Percentiles rank a stretch among this genome's conserved stretches.
These are phyloP conservation scores for Cenococcum geophilum DNA, from an alignment of 495 filamentous ascomycete genomes.

Conservation along the genomic window DNA sequence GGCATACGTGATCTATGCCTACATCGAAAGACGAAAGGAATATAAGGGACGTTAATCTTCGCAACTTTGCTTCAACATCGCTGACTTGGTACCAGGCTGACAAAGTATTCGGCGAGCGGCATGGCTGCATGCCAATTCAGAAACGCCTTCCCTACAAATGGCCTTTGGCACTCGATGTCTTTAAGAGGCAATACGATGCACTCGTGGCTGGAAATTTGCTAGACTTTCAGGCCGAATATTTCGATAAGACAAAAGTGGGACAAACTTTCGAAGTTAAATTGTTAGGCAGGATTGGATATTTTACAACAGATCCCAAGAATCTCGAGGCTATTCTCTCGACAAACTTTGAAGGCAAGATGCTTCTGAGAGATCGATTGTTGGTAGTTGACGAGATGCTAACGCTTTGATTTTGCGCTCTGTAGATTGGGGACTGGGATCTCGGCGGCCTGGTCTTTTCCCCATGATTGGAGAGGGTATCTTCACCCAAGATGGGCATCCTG, in stretches of 20 bases:
- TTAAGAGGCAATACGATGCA: slow-evolving; percentile 32
- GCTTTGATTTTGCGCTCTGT: background rate
- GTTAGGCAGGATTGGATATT: slow-evolving; percentile 23
- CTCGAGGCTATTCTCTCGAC: slow-evolving; percentile 41
- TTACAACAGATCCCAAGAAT: slow-evolving; percentile 41
- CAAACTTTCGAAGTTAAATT: slow-evolving; percentile 11
- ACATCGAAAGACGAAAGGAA: background rate
- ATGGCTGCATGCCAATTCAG: slow-evolving; percentile 30
- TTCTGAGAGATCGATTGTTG: no score
- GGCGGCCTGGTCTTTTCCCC: slow-evolving; percentile 35
- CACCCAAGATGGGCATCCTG: slow-evolving; percentile 44
- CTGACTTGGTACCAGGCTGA: slow-evolving; percentile 18
- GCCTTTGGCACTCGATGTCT: slow-evolving; percentile 36
- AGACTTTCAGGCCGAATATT: background rate
- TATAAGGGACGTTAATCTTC: background rate
- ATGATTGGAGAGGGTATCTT: slow-evolving; percentile 53
- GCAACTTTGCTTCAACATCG: background rate
- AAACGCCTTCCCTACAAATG: slow-evolving; percentile 33
- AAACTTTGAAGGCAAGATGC: slow-evolving; percentile 28
- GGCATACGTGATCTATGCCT: background rate
- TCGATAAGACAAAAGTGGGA: background rate
- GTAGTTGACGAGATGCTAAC: background rate
- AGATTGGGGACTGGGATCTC: slow-evolving; percentile 34
- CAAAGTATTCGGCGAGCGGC: slow-evolving; percentile 21
- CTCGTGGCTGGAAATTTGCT: slow-evolving; percentile 14